A percentile compares a stretch with the other conserved stretches of the same genome.
Conservation (phyloP, 306 rosid species). For the Quercus parvula region DNA sequence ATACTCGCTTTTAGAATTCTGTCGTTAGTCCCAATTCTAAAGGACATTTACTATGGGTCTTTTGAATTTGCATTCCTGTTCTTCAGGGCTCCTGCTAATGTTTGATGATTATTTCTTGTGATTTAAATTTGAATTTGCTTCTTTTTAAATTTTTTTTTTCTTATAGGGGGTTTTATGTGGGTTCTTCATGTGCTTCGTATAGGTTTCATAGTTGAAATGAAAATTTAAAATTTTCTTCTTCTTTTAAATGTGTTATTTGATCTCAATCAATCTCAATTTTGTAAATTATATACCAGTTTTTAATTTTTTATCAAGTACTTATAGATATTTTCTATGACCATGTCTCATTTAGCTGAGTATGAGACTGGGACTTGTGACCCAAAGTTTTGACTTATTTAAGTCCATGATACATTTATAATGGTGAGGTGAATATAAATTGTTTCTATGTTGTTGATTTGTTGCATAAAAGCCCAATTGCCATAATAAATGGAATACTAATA, state of each 20-base stretch:
- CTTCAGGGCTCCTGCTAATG: no score
- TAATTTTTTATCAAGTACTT: neutral
- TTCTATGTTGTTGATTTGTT: neutral
- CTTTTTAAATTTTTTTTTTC: neutral
- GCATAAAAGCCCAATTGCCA: neutral
- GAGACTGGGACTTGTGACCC: neutral
- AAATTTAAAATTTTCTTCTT: neutral
- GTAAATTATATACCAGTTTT: neutral
- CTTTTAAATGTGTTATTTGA: neutral
- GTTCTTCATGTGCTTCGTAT: neutral
- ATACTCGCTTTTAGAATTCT: no score
- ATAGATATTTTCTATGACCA: neutral
- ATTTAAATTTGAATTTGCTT: no score
- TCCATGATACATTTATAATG: neutral
- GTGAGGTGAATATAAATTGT: neutral
- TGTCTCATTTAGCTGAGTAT: neutral
- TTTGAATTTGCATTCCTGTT: no score
- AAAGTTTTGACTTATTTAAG: neutral
- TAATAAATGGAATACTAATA: neutral
- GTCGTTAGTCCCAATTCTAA: no score
- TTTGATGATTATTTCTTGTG: no score
- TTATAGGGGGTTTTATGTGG: neutral
- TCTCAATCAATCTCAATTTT: neutral
- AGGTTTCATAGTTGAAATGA: neutral
- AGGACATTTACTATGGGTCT: no score